These are phyloP conservation scores for Russula ochroleuca DNA, from an alignment of 768 basidiomycete genomes.

Conservation along the genomic window DNA sequence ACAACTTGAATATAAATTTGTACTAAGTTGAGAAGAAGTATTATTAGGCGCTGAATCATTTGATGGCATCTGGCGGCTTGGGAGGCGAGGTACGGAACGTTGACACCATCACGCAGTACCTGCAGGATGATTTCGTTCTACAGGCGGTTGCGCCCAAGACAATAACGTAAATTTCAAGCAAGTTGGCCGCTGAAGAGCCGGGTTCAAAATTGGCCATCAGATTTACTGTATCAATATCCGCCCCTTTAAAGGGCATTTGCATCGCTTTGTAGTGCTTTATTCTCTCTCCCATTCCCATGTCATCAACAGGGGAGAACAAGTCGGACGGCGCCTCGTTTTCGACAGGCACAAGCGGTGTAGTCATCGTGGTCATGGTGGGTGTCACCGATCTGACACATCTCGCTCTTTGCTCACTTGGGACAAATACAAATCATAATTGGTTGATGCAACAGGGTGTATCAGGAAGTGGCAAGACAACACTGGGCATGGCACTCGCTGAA, in stretches of 20 bases:
- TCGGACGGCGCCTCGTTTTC: background rate
- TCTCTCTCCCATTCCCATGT: background rate
- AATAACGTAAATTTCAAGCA: background rate
- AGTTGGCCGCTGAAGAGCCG: background rate
- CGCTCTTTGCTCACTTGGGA: background rate
- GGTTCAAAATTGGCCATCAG: background rate
- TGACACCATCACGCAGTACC: background rate
- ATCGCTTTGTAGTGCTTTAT: background rate
- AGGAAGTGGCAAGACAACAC: constrained; percentile 68
- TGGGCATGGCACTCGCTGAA: constrained; percentile 59
- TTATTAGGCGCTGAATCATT: background rate
- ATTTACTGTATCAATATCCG: background rate
- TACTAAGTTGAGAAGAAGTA: too few species aligned
- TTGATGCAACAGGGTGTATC: constrained; percentile 56
- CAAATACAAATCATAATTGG: background rate
- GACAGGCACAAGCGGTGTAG: background rate
- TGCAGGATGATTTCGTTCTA: background rate
- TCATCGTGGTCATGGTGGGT: constrained; percentile 19
- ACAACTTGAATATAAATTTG: background rate
- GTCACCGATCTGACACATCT: background rate
- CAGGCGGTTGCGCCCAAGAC: background rate
- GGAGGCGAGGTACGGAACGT: too few species aligned
- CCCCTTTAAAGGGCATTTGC: background rate
- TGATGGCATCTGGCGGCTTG: background rate
- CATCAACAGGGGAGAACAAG: background rate